These are phyloP conservation scores for Rhodamnia rubescens DNA, from an alignment of 345 rosid species.

Conservation along the genomic window DNA sequence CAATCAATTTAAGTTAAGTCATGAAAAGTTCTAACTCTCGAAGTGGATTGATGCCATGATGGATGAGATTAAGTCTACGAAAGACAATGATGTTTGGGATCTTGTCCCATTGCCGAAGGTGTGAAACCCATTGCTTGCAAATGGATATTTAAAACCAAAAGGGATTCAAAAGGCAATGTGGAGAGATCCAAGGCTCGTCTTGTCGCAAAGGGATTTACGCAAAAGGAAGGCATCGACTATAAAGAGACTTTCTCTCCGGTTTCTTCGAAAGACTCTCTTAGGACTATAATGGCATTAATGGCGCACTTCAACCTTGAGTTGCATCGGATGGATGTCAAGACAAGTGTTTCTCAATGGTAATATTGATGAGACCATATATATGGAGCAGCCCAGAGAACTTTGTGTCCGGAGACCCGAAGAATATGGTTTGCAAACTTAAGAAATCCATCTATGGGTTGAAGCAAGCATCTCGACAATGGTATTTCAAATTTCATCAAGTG, in stretches of 20 bases:
- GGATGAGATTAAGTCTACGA: not conserved
- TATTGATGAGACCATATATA: too few relatives aligned
- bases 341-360: too few relatives aligned
- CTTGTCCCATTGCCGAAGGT: not conserved
- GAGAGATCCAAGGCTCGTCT: not conserved
- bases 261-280: not conserved
- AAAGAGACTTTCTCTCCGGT: not conserved
- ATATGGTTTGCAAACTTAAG: too few relatives aligned
- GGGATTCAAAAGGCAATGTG: not conserved
- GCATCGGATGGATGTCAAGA: too few relatives aligned
- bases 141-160: not conserved
- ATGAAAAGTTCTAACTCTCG: not conserved
- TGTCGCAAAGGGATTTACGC: not conserved
- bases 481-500: too few relatives aligned
- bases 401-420: too few relatives aligned
- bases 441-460: too few relatives aligned
- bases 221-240: not conserved
- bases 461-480: too few relatives aligned
- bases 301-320: too few relatives aligned
- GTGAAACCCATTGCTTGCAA: not conserved
- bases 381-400: too few relatives aligned
- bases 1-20: not conserved
- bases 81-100: not conserved
- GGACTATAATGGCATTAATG: too few relatives aligned
- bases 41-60: not conserved